Percentiles rank a stretch among this genome's conserved stretches.
Evolutionary conservation across 257 asterid species (phyloP).

Genomic region (Striga asiatica): DNA sequence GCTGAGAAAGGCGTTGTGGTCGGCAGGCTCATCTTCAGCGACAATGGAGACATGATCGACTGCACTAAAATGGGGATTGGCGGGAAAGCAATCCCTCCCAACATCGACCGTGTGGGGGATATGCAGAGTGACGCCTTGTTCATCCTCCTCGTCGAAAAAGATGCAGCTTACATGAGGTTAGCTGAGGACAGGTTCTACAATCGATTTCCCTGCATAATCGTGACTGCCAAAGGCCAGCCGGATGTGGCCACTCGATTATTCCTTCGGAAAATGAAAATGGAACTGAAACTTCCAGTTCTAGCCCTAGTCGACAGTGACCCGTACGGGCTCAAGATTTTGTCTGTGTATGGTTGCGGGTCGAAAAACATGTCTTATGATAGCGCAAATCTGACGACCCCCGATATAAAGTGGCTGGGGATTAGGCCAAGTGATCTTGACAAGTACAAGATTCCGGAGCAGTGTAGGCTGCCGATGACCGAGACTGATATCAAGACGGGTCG

Average conservation of each 20-base stretch:
- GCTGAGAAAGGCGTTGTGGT: constrained; percentile 83
- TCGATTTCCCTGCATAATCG: constrained; percentile 75
- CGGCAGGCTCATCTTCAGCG: constrained; percentile 68
- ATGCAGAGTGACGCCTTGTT: constrained; percentile 87
- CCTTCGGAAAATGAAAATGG: constrained; percentile 72
- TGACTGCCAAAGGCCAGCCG: constrained; percentile 80
- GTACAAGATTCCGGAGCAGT: constrained; percentile 77
- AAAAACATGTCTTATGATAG: constrained; percentile 94
- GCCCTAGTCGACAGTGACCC: constrained; percentile 91
- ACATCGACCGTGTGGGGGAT: constrained; percentile 84
- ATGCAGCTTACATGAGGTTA: constrained; percentile 77
- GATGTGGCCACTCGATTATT: constrained; percentile 80
- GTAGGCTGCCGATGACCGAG: constrained; percentile 86
- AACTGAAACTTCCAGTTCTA: constrained; percentile 68
- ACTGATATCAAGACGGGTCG: constrained; percentile 80
- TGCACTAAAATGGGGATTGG: constrained; percentile 95
- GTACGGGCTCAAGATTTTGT: constrained; percentile 66
- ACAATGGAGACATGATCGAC: constrained; percentile 77
- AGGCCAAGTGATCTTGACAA: constrained; percentile 80
- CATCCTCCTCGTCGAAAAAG: constrained; percentile 73
- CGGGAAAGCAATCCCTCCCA: constrained; percentile 88
- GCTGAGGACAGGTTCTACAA: constrained; percentile 77
- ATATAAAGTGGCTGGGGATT: constrained; percentile 85
- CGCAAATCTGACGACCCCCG: constrained; percentile 72
- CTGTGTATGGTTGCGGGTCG: constrained; percentile 78